Evolutionary conservation across 169 alveolate genomes (phyloP).

Genomic region (Plasmodium gonderi): DNA sequence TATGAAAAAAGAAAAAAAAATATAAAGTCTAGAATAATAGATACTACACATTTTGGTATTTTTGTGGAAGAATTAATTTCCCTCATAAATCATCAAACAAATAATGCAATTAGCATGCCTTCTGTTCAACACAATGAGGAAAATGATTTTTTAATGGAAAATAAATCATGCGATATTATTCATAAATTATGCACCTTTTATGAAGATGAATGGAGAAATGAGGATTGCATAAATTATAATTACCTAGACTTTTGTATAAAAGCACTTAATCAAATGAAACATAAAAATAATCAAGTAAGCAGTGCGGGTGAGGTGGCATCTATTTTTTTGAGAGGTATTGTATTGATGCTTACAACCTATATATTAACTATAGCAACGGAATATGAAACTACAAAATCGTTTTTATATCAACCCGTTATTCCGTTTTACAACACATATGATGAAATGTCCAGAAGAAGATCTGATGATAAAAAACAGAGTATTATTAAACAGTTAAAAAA

Average conservation of each 20-base stretch:
- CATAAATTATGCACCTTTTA: constrained; percentile 60
- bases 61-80: constrained; percentile 71
- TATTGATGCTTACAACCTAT: constrained; percentile 70
- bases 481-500: neutral
- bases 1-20: constrained; percentile 69
- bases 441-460: constrained; percentile 20
- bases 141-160: constrained; percentile 28
- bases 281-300: constrained; percentile 58
- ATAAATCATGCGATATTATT: constrained; percentile 44
- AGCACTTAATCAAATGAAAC: constrained; percentile 48
- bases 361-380: constrained; percentile 64
- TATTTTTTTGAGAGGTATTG: constrained; percentile 63
- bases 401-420: constrained; percentile 70
- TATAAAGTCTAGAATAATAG: constrained; percentile 52
- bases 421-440: constrained; percentile 61
- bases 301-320: constrained; percentile 76
- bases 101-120: constrained; percentile 58
- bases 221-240: neutral
- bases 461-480: constrained; percentile 10
- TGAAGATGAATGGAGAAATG: constrained; percentile 33
- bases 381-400: constrained; percentile 50
- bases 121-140: constrained; percentile 30
- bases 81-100: constrained; percentile 43
- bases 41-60: constrained; percentile 66
- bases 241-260: constrained; percentile 38